These are phyloP conservation scores for Wickerhamomyces chambardii DNA, from an alignment of 805 yeast species.

Conservation along the genomic window DNA sequence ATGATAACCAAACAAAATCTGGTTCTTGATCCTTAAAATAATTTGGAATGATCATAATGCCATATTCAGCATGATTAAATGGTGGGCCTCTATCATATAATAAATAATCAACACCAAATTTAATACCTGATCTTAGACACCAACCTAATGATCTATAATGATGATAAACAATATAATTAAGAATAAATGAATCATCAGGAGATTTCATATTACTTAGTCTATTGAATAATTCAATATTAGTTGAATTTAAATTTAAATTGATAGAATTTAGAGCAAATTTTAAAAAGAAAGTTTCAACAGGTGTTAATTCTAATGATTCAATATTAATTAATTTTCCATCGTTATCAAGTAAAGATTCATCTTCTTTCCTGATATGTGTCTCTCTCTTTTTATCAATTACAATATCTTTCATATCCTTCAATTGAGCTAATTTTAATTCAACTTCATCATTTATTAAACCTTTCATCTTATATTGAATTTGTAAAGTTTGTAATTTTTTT, in stretches of 20 bases:
- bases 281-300: constrained; percentile 69
- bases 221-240: constrained; percentile 6
- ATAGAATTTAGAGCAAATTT: constrained; percentile 45
- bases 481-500: constrained; percentile 43
- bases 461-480: constrained; percentile 29
- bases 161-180: constrained; percentile 65
- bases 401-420: constrained; percentile 21
- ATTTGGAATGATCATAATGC: constrained; percentile 42
- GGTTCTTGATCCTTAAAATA: constrained; percentile 20
- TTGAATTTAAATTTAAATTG: constrained; percentile 23
- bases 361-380: constrained; percentile 24
- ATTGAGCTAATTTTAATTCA: constrained; percentile 18
- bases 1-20: constrained; percentile 55
- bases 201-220: constrained; percentile 2
- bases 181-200: constrained; percentile 18
- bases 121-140: constrained; percentile 89
- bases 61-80: constrained; percentile 87
- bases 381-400: constrained; percentile 16
- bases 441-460: constrained; percentile 27
- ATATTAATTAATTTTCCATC: constrained; percentile 19
- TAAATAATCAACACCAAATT: constrained; percentile 83
- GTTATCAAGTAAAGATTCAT: constrained; percentile 18
- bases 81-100: constrained; percentile 92
- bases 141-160: constrained; percentile 86
- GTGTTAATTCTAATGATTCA: constrained; percentile 52